Evolutionary conservation across 805 yeast genomes (phyloP).

Genomic region (Lipomyces yamadae): DNA sequence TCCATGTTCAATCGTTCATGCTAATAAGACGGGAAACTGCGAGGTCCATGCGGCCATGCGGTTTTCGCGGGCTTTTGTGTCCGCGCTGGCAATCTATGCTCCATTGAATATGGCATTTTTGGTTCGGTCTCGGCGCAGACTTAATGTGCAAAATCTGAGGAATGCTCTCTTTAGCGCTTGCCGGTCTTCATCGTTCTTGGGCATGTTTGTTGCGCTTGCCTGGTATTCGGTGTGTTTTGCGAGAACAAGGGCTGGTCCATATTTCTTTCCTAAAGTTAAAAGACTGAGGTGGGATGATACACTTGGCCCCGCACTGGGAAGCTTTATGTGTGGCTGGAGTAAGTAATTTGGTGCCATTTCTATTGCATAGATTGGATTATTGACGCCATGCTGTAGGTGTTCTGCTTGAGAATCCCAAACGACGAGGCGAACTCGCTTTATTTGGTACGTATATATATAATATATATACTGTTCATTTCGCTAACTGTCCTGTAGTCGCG

Average conservation of each 20-base stretch:
- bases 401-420: constrained; percentile 46
- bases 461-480: neutral
- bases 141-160: constrained; percentile 27
- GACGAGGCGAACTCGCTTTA: constrained; percentile 55
- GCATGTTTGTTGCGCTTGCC: constrained; percentile 50
- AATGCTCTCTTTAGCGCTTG: constrained; percentile 42
- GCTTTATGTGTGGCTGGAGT: constrained; percentile 52
- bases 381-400: constrained; percentile 22
- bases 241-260: constrained; percentile 50
- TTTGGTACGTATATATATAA: constrained; percentile 42
- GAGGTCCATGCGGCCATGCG: constrained; percentile 56
- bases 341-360: constrained; percentile 40
- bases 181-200: constrained; percentile 54
- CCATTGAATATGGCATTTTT: constrained; percentile 50
- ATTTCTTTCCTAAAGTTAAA: constrained; percentile 48
- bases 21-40: constrained; percentile 49
- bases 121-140: constrained; percentile 33
- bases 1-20: constrained; percentile 52
- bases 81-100: constrained; percentile 51
- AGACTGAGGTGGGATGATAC: constrained; percentile 49
- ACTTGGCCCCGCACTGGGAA: constrained; percentile 51
- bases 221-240: constrained; percentile 57
- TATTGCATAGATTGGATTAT: neutral
- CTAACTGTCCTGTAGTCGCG: constrained; percentile 7
- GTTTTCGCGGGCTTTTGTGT: constrained; percentile 50